A percentile compares a stretch with the other conserved stretches of the same genome.
Evolutionary conservation across 1,139 yeast genomes (phyloP).

Genomic region (Lodderomyces beijingensis): DNA sequence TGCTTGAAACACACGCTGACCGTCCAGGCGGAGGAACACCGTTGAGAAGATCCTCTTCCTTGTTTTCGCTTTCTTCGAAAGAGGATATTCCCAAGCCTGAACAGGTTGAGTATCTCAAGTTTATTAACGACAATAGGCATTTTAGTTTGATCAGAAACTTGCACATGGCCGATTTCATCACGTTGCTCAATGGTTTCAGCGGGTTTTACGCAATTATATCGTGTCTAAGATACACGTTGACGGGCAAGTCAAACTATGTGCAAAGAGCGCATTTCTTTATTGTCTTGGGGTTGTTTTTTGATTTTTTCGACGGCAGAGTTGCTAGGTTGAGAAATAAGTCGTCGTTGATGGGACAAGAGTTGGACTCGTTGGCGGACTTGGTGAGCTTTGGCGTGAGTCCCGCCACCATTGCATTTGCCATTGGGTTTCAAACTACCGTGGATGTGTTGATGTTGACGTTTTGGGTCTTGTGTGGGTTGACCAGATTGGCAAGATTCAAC

Average conservation of each 20-base stretch:
- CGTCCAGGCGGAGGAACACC: slow-evolving; percentile 13
- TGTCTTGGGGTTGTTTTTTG: slow-evolving; percentile 85
- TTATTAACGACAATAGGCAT: slow-evolving; percentile 76
- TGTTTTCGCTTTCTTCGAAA: slow-evolving; percentile 39
- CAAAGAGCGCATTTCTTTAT: slow-evolving; percentile 89
- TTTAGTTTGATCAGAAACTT: slow-evolving; percentile 72
- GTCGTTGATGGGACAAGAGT: slow-evolving; percentile 93
- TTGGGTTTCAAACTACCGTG: slow-evolving; percentile 80
- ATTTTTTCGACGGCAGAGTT: slow-evolving; percentile 94
- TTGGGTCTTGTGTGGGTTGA: slow-evolving; percentile 90
- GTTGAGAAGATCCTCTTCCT: slow-evolving; percentile 42
- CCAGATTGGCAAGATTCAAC: slow-evolving; percentile 91
- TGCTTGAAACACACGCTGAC: slow-evolving; percentile 12
- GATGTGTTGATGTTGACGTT: slow-evolving; percentile 74
- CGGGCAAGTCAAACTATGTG: slow-evolving; percentile 64
- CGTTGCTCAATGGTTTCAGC: slow-evolving; percentile 81
- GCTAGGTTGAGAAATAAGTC: slow-evolving; percentile 92
- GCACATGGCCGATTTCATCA: slow-evolving; percentile 94
- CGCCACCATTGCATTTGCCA: slow-evolving; percentile 84
- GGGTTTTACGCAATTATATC: slow-evolving; percentile 90
- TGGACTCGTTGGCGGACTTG: slow-evolving; percentile 93
- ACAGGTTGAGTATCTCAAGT: slow-evolving; percentile 69
- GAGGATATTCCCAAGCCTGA: slow-evolving; percentile 56
- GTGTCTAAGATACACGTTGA: slow-evolving; percentile 73
- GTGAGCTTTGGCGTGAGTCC: slow-evolving; percentile 93